A percentile compares a stretch with the other conserved stretches of the same genome.
Conservation (phyloP, 83 land plant genomes). For the Picea mariana region DNA sequence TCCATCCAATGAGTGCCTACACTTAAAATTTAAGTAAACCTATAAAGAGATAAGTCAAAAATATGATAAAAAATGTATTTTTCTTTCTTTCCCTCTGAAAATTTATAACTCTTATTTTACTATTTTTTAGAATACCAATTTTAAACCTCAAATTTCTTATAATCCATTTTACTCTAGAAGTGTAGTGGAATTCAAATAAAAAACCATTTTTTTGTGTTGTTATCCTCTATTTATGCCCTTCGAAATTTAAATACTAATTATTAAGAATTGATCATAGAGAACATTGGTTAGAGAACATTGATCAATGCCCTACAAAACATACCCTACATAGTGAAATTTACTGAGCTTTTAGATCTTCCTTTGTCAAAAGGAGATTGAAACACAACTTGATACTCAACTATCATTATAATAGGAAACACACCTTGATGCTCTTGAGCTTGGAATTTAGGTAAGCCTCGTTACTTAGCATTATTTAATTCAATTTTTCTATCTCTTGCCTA, state of each 20-base stretch:
- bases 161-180: constrained; percentile 34
- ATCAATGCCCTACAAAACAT: background rate
- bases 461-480: too few relatives aligned
- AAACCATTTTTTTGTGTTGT: background rate
- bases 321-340: background rate
- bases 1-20: too few relatives aligned
- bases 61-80: too few relatives aligned
- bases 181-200: constrained; percentile 18
- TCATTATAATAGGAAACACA: background rate
- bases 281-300: background rate
- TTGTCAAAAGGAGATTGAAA: background rate
- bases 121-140: too few relatives aligned
- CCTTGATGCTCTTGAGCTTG: background rate
- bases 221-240: background rate
- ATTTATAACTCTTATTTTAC: too few relatives aligned
- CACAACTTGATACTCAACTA: background rate
- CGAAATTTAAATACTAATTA: background rate
- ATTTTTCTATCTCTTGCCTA: too few relatives aligned
- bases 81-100: too few relatives aligned
- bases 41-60: too few relatives aligned
- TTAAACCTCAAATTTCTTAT: background rate
- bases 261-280: background rate
- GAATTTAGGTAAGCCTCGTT: background rate
- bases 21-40: too few relatives aligned
- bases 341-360: background rate